Base-by-base conservation (phyloP, 768 basidiomycete species). In the Amylocystis lapponica region DNA sequence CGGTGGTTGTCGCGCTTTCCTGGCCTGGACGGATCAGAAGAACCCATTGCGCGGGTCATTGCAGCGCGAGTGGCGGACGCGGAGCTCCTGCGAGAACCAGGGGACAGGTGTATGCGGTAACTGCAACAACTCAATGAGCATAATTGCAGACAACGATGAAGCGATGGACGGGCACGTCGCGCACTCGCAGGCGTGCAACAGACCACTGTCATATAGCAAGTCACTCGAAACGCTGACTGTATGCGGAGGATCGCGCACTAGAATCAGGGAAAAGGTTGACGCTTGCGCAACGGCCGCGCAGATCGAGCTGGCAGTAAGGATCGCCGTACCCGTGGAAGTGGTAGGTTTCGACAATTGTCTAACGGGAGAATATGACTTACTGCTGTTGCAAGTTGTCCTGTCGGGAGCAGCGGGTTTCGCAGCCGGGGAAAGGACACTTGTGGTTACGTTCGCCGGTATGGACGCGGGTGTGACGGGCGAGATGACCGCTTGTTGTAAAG, bases 401-500 rank as follows among this genome's bases (percentile, higher is more conserved):
- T 26, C 91, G 71, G 10, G 87, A 90, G 52, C 92, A 94, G 14
- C 86, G 75, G 2, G 90, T 93, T 54, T 92, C 87, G 61, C 91
- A 95, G 19, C 90, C 91, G n/a, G 92, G 91, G 67, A 90, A 94
- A 26, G 92, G 91, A 57, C 91, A 95, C 47, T 81, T 86, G 68
- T 93, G 88, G 65, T 93, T 92, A 49, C 88, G 75, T 56, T 93
- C 91, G 30, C 91, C 91, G 13, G 91, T 94, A 66, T 94, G 91
- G 11, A 92, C 84, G 43, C 89, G 72, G n/a, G 84, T 74, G 58
- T 94, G 91, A 36, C 91, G 77, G 1, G 90, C 86, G 16, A 94
- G 75, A 61, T 94, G 91, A 14, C 91, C 92, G 47, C 83, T 84
- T 20, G 91, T 94, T 41, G 88, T 89, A 64, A 94, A 94, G 1